Evolutionary conservation across 768 basidiomycete genomes (phyloP), one percentile per base, ranked within the genome.

Genomic region (Termitomyces sp.): DNA sequence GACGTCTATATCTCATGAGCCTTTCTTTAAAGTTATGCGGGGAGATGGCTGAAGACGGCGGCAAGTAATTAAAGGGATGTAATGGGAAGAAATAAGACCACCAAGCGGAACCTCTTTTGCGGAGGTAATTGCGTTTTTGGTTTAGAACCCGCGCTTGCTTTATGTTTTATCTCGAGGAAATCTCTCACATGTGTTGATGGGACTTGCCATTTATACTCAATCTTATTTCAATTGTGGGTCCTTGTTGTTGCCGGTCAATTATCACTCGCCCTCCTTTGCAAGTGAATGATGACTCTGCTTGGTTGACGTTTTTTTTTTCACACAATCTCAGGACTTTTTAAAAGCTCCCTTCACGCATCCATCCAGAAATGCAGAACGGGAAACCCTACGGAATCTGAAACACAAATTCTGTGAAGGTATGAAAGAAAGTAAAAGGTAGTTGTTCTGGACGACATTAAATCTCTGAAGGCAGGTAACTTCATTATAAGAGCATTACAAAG

Each of bases 21-120:
- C 29, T 15, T 22, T 34, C 28, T 34, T n/a, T 37, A 37, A 7
- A 20, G 24, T 6, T 20, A n/a, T 31, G 47, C 2, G 9, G 47
- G 29, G 48, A 33, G 31, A 34, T 54, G 42, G 33, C 7, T 1
- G 36, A 36, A 41, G 53, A 48, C 50, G 20, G 20, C 12, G 33
- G 24, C 6, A 29, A 33, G 29, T 48, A 53, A 59, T 48, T 24
- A 47, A 22, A 42, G 18, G 54, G 58, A 42, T 22, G 58, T 51
- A 48, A 48, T 29, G 47, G 47, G 36, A 45, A 31, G 46, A 46
- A 39, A 51, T 44, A 51, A 52, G 52, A 22, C 45, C 34, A 51
- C 34, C 36, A 26, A 59, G 42, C 54, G 58, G 54, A 55, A 54
- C 48, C 24, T 28, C 7, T 48, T 51, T 59, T 54, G 54, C 50